Percentiles rank a stretch among this genome's conserved stretches.
Conservation (phyloP, 345 rosid species). For the Citrus medica region DNA sequence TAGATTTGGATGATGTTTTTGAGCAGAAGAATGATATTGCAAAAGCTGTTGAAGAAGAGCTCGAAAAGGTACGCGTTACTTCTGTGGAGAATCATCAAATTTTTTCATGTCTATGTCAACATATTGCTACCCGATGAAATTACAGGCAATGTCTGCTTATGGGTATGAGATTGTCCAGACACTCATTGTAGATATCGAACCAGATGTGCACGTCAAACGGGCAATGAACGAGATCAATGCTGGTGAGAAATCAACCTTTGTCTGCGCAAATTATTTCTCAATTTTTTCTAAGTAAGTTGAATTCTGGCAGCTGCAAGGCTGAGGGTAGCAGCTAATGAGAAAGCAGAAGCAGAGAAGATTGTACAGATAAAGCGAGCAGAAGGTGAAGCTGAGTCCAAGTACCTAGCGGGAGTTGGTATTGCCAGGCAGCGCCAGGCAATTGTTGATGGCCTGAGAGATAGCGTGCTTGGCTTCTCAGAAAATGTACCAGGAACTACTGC, state of each 20-base stretch:
- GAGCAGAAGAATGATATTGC: constrained; percentile 63
- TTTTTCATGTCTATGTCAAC: neutral
- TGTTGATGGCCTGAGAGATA: constrained; percentile 56
- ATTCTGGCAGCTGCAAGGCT: constrained; percentile 43
- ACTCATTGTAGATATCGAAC: constrained; percentile 52
- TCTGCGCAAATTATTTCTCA: neutral
- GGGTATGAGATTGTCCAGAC: constrained; percentile 58
- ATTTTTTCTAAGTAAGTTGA: neutral
- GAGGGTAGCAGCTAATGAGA: constrained; percentile 51
- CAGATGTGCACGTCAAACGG: constrained; percentile 47
- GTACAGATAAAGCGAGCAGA: constrained; percentile 57
- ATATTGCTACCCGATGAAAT: neutral
- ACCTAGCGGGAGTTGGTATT: constrained; percentile 48
- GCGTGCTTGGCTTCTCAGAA: constrained; percentile 51
- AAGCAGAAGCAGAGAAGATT: constrained; percentile 60
- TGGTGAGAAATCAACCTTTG: constrained; percentile 20
- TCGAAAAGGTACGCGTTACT: constrained; percentile 36
- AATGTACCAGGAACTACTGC: constrained; percentile 52
- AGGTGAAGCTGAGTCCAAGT: constrained; percentile 54
- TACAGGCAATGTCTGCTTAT: constrained; percentile 52
- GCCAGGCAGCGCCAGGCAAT: constrained; percentile 60
- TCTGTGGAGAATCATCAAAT: constrained; percentile 5
- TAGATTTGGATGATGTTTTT: constrained; percentile 47
- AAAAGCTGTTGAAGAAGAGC: constrained; percentile 50
- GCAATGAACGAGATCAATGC: constrained; percentile 61